Base-by-base conservation (phyloP, 2,329 filamentous ascomycete genomes). In the Lecanicillium sp. region DNA sequence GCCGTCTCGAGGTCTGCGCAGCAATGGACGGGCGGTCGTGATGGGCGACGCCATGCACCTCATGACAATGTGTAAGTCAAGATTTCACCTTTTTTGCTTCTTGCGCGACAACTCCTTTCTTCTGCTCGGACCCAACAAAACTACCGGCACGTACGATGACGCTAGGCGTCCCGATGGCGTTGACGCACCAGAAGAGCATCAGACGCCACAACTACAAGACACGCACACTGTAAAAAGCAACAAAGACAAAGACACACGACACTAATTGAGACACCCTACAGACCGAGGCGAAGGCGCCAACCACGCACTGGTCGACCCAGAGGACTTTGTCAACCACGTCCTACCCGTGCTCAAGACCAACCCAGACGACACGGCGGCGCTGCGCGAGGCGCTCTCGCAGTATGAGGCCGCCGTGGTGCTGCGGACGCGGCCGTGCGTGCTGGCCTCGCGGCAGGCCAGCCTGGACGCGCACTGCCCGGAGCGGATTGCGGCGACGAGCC, bases 1-100 rank as follows among this genome's bases (percentile, higher is more conserved):
- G 2, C 69, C 67, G 2, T 55, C 59, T 1, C 49, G 46, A 4
- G 55, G 52, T 2, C 40, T 63, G 5, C 63, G 59, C 32, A 56
- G 59, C 1, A 55, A 52, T 6, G 68, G 67, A 0, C 58, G 60
- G 2, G 65, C 63, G 0, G 61, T 69, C 0, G 46, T 78, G 2
- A 60, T 74, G 41, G 74, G 74, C 1, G 74, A 79, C 51, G 67
- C 74, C 0, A 60, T 74, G 3, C 74, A 79, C 50, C 63, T 69
- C 0, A 78, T 78, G 73, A 68, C 69, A 0, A 77, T 77, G 73
- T 77, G 71, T 77, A 63, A 54, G 71, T 54, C n/a, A 13, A 25
- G 14, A 33, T 36, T 31, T 36, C 4, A 6, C 7, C n/a, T 33
- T 20, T 20, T 17, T 17, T 9, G 36, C 17, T 18, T 29, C 17